phyloP scores from a whole-genome alignment of 179 eudicot species.

The Spergularia azorica region DNA sequence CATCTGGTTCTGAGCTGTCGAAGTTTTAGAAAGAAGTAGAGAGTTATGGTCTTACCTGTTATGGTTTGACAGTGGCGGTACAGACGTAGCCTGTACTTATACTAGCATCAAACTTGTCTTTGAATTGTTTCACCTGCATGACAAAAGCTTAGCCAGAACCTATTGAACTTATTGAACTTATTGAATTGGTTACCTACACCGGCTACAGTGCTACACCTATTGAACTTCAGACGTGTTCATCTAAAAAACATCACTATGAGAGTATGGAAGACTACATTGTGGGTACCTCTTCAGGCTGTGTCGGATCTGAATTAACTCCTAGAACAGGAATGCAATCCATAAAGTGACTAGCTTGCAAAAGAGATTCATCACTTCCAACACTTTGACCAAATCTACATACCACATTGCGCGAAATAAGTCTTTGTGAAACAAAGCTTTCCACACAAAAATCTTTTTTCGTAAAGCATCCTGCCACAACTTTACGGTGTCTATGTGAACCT shows the following conservation, averaged over 20 bases:
- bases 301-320: conserved; percentile 92
- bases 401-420: conserved; percentile 56
- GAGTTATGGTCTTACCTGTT: no score
- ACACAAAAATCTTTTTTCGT: conserved; percentile 53
- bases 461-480: conserved; percentile 62
- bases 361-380: conserved; percentile 88
- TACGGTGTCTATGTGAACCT: conserved; percentile 72
- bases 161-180: no score
- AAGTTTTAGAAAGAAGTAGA: no score
- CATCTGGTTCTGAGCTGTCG: no score
- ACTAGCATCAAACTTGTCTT: conserved; percentile 72
- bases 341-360: conserved; percentile 77
- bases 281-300: conserved; percentile 64
- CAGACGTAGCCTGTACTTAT: conserved; percentile 91
- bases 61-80: conserved; percentile 54
- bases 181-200: background rate
- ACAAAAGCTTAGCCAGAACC: background rate
- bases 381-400: conserved; percentile 70
- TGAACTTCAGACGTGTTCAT: background rate
- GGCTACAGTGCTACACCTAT: background rate
- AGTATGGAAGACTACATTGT: background rate
- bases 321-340: conserved; percentile 78
- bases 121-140: conserved; percentile 56
- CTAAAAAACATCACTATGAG: background rate
- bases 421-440: conserved; percentile 48